Conservation (phyloP, 2,329 filamentous ascomycete genomes). For the Diaporthe sp. region DNA sequence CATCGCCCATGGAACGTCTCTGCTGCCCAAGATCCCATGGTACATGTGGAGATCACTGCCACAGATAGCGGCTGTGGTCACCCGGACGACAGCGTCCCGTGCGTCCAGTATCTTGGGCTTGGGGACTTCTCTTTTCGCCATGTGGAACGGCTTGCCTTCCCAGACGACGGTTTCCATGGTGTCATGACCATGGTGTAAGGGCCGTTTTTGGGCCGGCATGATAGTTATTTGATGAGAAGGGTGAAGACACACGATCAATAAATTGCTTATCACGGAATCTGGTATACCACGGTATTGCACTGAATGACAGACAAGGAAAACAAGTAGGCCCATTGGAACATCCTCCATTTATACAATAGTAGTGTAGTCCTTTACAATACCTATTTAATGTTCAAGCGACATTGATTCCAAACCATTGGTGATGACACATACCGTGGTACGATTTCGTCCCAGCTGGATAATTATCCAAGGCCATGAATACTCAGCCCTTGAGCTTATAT, state of each 20-base stretch:
- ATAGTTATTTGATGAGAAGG: too few relatives aligned
- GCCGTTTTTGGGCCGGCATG: neutral
- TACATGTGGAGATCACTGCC: conserved; percentile 25
- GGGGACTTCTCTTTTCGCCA: neutral
- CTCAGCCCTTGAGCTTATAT: neutral
- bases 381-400: too few relatives aligned
- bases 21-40: conserved; percentile 26
- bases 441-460: too few relatives aligned
- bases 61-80: conserved; percentile 25
- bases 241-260: too few relatives aligned
- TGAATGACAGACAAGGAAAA: neutral
- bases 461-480: too few relatives aligned
- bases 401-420: too few relatives aligned
- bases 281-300: neutral
- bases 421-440: too few relatives aligned
- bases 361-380: too few relatives aligned
- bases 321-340: too few relatives aligned
- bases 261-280: neutral
- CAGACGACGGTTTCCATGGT: conserved; percentile 11
- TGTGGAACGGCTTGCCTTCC: conserved; percentile 25
- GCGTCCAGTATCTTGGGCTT: neutral
- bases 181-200: neutral
- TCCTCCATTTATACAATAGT: neutral
- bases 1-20: neutral
- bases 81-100: conserved; percentile 16